Evolutionary conservation across 345 rosid genomes (phyloP).

Genomic region (Lepidium aucheri): DNA sequence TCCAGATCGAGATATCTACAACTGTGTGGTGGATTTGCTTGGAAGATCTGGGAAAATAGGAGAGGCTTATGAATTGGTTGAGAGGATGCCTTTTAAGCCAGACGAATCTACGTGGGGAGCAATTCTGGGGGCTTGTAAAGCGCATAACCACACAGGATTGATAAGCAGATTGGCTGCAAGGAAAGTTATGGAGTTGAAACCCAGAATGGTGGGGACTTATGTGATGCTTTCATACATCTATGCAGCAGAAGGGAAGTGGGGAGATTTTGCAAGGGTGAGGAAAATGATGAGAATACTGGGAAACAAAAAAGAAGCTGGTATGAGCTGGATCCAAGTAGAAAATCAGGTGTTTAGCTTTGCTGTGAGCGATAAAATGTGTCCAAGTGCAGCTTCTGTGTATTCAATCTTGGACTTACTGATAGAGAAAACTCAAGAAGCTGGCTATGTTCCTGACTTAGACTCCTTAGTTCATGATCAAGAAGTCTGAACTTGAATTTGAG

Average conservation of each 20-base stretch:
- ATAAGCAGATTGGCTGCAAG: slow-evolving; percentile 59
- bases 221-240: slow-evolving; percentile 66
- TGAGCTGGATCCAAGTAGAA: slow-evolving; percentile 74
- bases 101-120: slow-evolving; percentile 86
- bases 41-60: slow-evolving; percentile 81
- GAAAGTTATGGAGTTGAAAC: slow-evolving; percentile 51
- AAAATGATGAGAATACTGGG: slow-evolving; percentile 51
- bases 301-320: slow-evolving; percentile 69
- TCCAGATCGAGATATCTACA: slow-evolving; percentile 61
- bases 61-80: slow-evolving; percentile 69
- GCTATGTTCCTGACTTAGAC: slow-evolving; percentile 39
- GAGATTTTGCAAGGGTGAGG: slow-evolving; percentile 55
- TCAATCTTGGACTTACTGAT: too few species aligned
- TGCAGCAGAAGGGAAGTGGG: slow-evolving; percentile 76
- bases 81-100: slow-evolving; percentile 62
- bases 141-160: slow-evolving; percentile 38
- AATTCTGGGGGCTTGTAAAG: slow-evolving; percentile 78
- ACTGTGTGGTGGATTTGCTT: slow-evolving; percentile 81
- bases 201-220: slow-evolving; percentile 54
- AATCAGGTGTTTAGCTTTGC: slow-evolving; percentile 56
- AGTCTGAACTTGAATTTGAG: slow-evolving; percentile 27
- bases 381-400: slow-evolving; percentile 29
- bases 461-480: slow-evolving; percentile 38
- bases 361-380: slow-evolving; percentile 43
- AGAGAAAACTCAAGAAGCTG: slow-evolving; percentile 58